phyloP scores from a whole-genome alignment of 1,284 basidiomycete species.

The Apiotrichum gracile region DNA sequence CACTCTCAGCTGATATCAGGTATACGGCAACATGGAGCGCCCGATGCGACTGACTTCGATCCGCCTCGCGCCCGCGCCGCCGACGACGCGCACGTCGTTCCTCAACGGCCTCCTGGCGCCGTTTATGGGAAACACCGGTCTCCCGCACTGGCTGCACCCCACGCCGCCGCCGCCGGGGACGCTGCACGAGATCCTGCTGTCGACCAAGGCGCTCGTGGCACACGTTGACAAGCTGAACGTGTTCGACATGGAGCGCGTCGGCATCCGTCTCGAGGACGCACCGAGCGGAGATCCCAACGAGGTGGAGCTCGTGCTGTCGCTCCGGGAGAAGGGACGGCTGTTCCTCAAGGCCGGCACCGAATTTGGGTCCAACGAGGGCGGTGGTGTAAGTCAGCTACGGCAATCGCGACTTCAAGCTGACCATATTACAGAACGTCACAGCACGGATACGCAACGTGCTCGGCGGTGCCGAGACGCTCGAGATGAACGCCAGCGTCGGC shows the following conservation, averaged over 20 bases:
- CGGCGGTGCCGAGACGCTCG: constrained; percentile 84
- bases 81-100: constrained; percentile 68
- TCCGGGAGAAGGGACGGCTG: constrained; percentile 70
- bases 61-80: constrained; percentile 67
- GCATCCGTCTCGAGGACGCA: constrained; percentile 62
- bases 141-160: constrained; percentile 35
- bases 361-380: constrained; percentile 89
- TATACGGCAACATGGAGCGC: constrained; percentile 59
- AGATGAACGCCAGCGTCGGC: constrained; percentile 75
- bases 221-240: constrained; percentile 66
- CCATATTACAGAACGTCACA: constrained; percentile 58
- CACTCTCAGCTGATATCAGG: constrained; percentile 46
- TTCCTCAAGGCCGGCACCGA: constrained; percentile 85
- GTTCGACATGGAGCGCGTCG: constrained; percentile 58
- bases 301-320: constrained; percentile 77
- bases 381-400: constrained; percentile 57
- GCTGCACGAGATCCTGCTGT: constrained; percentile 62
- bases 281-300: constrained; percentile 60
- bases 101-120: constrained; percentile 71
- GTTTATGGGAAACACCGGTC: constrained; percentile 46
- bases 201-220: constrained; percentile 61
- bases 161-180: constrained; percentile 45
- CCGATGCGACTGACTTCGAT: constrained; percentile 65
- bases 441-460: constrained; percentile 79
- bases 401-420: not conserved